A percentile compares a stretch with the other conserved stretches of the same genome.
Evolutionary conservation across 106 monocot genomes (phyloP).

Genomic region (Cymbidium sinense): DNA sequence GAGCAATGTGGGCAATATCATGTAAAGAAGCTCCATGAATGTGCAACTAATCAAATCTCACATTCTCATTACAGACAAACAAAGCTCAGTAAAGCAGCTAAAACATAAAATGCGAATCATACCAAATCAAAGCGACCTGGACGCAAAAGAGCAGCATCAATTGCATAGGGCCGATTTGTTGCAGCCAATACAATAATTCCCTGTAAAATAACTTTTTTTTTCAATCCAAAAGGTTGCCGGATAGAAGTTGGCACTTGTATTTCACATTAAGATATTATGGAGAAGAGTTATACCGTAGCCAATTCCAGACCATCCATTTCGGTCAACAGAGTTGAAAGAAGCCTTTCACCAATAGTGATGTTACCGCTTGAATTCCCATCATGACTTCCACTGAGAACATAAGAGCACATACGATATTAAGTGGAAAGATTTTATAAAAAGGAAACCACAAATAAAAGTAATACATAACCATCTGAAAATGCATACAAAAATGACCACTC

Average conservation of each 20-base stretch:
- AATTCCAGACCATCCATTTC: conserved; percentile 96
- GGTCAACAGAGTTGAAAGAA: conserved; percentile 80
- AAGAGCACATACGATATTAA: background rate
- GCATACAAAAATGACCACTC: background rate
- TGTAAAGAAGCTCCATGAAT: background rate
- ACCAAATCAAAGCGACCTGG: conserved; percentile 98
- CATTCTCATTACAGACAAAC: background rate
- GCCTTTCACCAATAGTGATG: conserved; percentile 76
- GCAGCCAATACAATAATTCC: conserved; percentile 96
- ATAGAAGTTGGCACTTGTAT: background rate
- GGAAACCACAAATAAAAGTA: background rate
- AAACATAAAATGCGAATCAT: conserved; percentile 11
- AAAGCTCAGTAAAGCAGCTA: background rate
- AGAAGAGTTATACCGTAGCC: conserved; percentile 39
- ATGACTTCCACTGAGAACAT: conserved; percentile 31
- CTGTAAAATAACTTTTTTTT: conserved; percentile 25
- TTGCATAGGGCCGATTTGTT: conserved; percentile 82
- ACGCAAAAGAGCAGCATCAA: conserved; percentile 91
- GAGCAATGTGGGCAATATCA: background rate
- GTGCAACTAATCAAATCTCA: background rate
- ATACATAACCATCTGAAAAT: background rate
- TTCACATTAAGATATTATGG: background rate
- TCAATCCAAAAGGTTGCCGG: background rate
- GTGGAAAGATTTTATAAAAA: background rate
- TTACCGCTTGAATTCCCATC: conserved; percentile 61